Evolutionary conservation across 2,329 filamentous ascomycete species (phyloP), one percentile per base, ranked within the genome.

Genomic region (Triangularia setosa): DNA sequence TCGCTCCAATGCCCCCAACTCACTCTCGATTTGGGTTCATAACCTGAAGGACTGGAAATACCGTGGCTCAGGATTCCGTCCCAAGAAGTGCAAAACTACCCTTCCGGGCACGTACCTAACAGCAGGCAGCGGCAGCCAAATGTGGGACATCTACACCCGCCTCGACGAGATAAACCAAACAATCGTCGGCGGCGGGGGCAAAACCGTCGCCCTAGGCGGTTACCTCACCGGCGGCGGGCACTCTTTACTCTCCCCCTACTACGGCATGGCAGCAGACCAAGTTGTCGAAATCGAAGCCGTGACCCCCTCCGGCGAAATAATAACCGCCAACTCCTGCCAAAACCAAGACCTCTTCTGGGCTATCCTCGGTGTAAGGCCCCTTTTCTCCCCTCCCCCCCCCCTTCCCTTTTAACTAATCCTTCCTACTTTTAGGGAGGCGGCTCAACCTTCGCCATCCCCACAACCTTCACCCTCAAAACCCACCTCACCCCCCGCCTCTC

Each of bases 151-250:
- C 1, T 77, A 82, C 54, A 71, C 73, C 16, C 72, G 77, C 9
- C 80, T 82, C 1, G 69, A 80, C 55, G 70, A 72, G 0, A 65
- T 77, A 44, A 79, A 78, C 52, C 73, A 68, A 53, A 70, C 70
- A 6, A 52, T 84, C 0, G 73, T 78, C 2, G 77, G 83, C 0
- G 77, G 87, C 6, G 80, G 79, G 0, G 84, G 83, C 0, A 81
- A 83, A 64, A 85, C 83, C 66, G 77, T 82, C 80, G 79, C 82
- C 0, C 84, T 89, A 1, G 86, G 86, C 9, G 86, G 86, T 0
- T 87, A 84, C 64, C 79, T 80, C 1, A 83, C 85, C 72, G 86
- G 84, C 6, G 86, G 83, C 7, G 86, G 86, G 0, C 84, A 87
- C 68, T 78, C 78, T 0, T 73, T 79, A 0, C 73, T 83, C 11